These are phyloP conservation scores for Globisporangium emineosum DNA, from an alignment of 352 stramenopile genomes.

Conservation along the genomic window DNA sequence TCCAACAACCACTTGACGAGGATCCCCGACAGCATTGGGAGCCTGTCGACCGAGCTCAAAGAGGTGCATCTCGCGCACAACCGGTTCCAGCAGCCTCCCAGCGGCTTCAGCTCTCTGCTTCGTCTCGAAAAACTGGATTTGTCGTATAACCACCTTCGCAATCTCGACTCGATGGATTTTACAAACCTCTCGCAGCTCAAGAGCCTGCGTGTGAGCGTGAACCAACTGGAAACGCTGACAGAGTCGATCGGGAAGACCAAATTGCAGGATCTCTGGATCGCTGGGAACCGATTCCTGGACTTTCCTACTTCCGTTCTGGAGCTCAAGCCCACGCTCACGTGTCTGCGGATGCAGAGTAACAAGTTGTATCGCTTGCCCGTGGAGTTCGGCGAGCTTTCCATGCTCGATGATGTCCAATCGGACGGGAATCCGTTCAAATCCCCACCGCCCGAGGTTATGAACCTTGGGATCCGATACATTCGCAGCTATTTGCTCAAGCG, in stretches of 20 bases:
- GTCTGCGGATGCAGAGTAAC: slow-evolving; percentile 70
- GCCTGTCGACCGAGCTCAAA: slow-evolving; percentile 26
- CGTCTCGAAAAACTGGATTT: slow-evolving; percentile 50
- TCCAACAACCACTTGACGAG: slow-evolving; percentile 46
- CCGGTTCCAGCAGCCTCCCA: slow-evolving; percentile 30
- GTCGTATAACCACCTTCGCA: slow-evolving; percentile 61
- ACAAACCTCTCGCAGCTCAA: slow-evolving; percentile 27
- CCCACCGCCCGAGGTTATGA: slow-evolving; percentile 62
- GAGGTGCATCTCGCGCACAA: slow-evolving; percentile 59
- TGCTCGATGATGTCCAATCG: slow-evolving; percentile 45
- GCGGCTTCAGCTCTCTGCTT: slow-evolving; percentile 23
- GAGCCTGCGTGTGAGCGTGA: slow-evolving; percentile 43
- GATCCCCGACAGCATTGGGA: slow-evolving; percentile 36
- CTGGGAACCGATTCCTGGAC: slow-evolving; percentile 49
- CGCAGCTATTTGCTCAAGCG: slow-evolving; percentile 59
- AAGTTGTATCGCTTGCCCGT: slow-evolving; percentile 56
- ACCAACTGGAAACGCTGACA: slow-evolving; percentile 43
- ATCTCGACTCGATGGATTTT: slow-evolving; percentile 47
- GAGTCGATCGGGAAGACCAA: slow-evolving; percentile 32
- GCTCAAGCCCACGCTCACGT: slow-evolving; percentile 39
- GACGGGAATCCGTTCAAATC: slow-evolving; percentile 77
- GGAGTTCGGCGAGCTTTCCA: slow-evolving; percentile 45
- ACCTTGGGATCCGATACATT: slow-evolving; percentile 44
- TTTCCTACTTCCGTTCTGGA: slow-evolving; percentile 42
- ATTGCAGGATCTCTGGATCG: slow-evolving; percentile 54